Evolutionary conservation across 2,329 filamentous ascomycete species (phyloP), one percentile per base, ranked within the genome.

Genomic region (Phialophora chinensis): DNA sequence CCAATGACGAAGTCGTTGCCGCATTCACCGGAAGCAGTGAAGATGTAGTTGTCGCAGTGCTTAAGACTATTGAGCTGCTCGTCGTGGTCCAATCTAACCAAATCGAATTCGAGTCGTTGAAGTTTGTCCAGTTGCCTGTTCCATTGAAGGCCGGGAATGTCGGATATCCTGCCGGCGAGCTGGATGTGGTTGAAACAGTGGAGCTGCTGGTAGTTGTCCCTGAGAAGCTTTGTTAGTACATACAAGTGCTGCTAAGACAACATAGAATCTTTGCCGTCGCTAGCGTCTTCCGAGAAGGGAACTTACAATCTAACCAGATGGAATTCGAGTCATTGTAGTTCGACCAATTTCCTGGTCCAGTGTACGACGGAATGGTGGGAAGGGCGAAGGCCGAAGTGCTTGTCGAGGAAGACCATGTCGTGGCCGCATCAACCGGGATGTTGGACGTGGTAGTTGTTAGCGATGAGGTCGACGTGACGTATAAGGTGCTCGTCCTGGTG

Each of bases 1-100:
- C n/a, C 4, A 14, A 12, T 8, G 56, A 59, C 25, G 33, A 42
- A n/a, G 56, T 59, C 14, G 56, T 59, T 14, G 56, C 42, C 14
- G 38, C 20, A 27, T 38, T 27, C n/a, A 47, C 23, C 3, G 56
- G 42, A n/a, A 42, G 42, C 11, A 17, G 23, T 27, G 56, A 59
- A 29, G 56, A 42, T 4, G 56, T 47, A 38, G 56, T 42, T 20
- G 56, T 59, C 8, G 52, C 17, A 14, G 27, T 31, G 2, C n/a
- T 55, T 55, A 27, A 29, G 53, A 27, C 27, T 10, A 20, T 31
- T 55, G 25, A 17, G 20, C 17, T 33, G 23, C n/a, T 56, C 23
- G 53, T 56, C 2, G 53, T 44, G 2, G 55, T 25, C 55, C 55
- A 58, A 20, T 58, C 55, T 11, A 58, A 58, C 55, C 55, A 58